Evolutionary conservation across 1,284 basidiomycete genomes (phyloP).

Genomic region (Somion occarium): DNA sequence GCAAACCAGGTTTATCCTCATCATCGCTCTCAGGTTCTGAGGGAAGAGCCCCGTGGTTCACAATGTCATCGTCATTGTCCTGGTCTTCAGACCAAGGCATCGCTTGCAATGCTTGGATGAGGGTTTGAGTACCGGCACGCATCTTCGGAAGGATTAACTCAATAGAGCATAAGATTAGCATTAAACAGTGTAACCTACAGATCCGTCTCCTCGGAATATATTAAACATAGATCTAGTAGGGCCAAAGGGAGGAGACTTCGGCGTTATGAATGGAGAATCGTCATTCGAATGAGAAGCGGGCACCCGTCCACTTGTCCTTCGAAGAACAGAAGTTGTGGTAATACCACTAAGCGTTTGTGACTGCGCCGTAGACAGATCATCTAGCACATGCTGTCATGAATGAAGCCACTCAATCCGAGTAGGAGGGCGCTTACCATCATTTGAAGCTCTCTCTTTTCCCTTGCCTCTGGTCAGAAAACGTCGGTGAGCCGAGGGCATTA

Average conservation of each 20-base stretch:
- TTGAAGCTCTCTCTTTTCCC: constrained; percentile 34
- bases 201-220: constrained; percentile 59
- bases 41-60: constrained; percentile 33
- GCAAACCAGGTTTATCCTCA: constrained; percentile 43
- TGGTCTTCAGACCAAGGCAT: constrained; percentile 68
- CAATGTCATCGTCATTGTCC: constrained; percentile 61
- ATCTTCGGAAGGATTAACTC: constrained; percentile 37
- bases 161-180: background rate
- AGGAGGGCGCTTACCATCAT: constrained; percentile 16
- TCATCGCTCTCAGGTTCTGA: constrained; percentile 57
- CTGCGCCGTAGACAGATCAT: constrained; percentile 16
- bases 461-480: constrained; percentile 52
- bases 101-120: constrained; percentile 81
- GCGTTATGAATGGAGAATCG: constrained; percentile 75
- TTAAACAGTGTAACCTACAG: constrained; percentile 40
- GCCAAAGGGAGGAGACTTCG: constrained; percentile 55
- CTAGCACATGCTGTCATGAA: constrained; percentile 6
- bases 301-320: constrained; percentile 13
- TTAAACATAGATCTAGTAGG: constrained; percentile 40
- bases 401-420: background rate
- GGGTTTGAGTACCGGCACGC: constrained; percentile 77
- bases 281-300: constrained; percentile 30
- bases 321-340: constrained; percentile 10
- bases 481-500: constrained; percentile 32
- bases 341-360: constrained; percentile 18